Base-by-base conservation (phyloP, 768 basidiomycete species). In the Mycena galopus region DNA sequence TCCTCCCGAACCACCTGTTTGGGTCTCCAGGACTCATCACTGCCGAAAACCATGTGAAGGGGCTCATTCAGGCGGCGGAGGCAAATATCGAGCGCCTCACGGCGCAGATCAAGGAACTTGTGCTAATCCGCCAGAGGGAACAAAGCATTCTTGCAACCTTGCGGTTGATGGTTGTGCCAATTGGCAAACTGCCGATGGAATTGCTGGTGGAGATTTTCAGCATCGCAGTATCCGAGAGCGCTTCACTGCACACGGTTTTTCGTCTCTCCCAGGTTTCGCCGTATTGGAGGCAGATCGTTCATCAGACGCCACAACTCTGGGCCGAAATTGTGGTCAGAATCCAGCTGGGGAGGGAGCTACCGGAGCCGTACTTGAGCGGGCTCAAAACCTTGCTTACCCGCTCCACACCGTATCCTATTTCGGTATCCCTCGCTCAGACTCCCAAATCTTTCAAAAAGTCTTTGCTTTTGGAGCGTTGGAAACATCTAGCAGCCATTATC, bases 21-120 rank as follows among this genome's bases (percentile, higher is more conserved):
- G 60, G 56, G 51, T 60, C 56, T 19, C 63, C 32, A 4, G 63
- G 55, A n/a, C 69, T 50, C 32, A n/a, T 27, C 55, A 70, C 21
- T 51, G 55, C 47, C 33, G 63, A 70, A 59, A 64, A 29, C 21
- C 69, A 70, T 16, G 63, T 71, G 44, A 65, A 71, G 30, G 57
- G 25, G 0, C 70, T 71, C 25, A 71, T 71, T 29, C 50, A 29
- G 32, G 51, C 64, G n/a, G 33, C 70, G n/a, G 64, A 71, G 21
- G 51, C 64, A 58, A 66, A 71, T 33, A 71, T 71, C 37, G 70
- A n/a, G 58, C 64, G 65, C n/a, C 23, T 71, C 23, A 66, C 63
- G 1, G 63, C 35, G 1, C 62, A 71, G 17, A 71, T 65, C 23
- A 33, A n/a, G 32, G 69, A 65, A 23, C 47, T 71, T 11, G 17